Percentiles rank a stretch among this genome's conserved stretches.
Evolutionary conservation across 371 early-diverging fungal species (phyloP).

Genomic region (Phascolomyces articulosus): DNA sequence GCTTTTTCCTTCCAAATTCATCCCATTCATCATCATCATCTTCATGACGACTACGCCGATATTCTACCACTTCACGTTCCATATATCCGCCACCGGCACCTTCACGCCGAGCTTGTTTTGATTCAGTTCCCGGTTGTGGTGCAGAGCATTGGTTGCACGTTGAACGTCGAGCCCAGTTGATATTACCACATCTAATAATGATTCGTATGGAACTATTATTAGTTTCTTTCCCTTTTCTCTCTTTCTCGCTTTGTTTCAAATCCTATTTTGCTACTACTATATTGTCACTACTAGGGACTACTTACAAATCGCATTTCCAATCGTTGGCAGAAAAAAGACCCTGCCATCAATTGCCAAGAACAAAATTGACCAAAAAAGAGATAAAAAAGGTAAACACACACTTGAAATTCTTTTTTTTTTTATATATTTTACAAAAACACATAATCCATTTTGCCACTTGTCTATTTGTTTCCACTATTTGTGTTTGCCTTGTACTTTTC

Average conservation of each 20-base stretch:
- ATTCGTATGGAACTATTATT: not conserved
- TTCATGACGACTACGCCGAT: slow-evolving; percentile 15
- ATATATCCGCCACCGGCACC: slow-evolving; percentile 39
- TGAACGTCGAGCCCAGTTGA: slow-evolving; percentile 34
- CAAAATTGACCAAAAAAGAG: too few relatives aligned
- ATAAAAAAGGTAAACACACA: slow-evolving; percentile 13
- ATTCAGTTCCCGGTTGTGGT: slow-evolving; percentile 28
- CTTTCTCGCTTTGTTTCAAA: not conserved
- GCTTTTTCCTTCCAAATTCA: slow-evolving; percentile 32
- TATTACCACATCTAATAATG: slow-evolving; percentile 28
- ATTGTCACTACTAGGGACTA: too few relatives aligned
- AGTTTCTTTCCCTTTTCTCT: too few relatives aligned
- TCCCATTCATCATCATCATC: slow-evolving; percentile 38
- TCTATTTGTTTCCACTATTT: not conserved
- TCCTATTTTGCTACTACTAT: too few relatives aligned
- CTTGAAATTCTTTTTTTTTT: not conserved
- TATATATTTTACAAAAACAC: not conserved
- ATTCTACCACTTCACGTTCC: slow-evolving; percentile 38
- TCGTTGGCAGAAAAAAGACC: slow-evolving; percentile 36
- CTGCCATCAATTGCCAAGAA: slow-evolving; percentile 14
- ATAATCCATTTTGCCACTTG: too few relatives aligned
- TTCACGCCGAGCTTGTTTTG: slow-evolving; percentile 25
- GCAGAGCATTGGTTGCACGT: slow-evolving; percentile 35
- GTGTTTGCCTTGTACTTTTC: slow-evolving; percentile 22
- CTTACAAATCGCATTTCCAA: slow-evolving; percentile 37